phyloP scores from a whole-genome alignment of 768 basidiomycete genomes.

The Termitomyces sp. region DNA sequence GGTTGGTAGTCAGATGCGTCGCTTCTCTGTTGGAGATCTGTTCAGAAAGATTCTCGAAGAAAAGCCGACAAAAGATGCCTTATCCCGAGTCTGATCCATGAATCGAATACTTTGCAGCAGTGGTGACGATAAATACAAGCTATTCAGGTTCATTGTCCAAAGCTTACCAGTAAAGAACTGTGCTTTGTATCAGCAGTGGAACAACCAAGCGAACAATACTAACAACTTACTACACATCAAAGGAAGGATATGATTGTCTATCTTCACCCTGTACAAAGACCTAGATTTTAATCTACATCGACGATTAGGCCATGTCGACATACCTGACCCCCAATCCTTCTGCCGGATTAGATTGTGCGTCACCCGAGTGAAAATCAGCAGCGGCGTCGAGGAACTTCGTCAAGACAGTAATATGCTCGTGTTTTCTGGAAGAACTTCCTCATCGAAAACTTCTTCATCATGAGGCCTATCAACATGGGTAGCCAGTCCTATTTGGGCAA shows the following conservation, averaged over 20 bases:
- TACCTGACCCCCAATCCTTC: constrained; percentile 51
- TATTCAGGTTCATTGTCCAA: not conserved
- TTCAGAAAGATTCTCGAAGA: not conserved
- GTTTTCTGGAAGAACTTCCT: not conserved
- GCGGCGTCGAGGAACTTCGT: constrained; percentile 54
- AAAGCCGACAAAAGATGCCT: constrained; percentile 24
- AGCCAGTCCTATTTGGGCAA: not conserved
- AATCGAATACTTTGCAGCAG: constrained; percentile 53
- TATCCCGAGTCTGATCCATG: constrained; percentile 73
- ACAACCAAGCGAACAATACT: not conserved
- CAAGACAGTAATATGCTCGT: constrained; percentile 31
- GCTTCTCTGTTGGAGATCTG: constrained; percentile 33
- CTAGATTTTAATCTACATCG: not conserved
- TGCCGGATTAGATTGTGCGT: constrained; percentile 40
- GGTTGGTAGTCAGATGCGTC: constrained; percentile 57
- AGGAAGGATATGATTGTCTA: constrained; percentile 62
- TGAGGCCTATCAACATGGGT: constrained; percentile 8
- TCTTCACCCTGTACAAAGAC: constrained; percentile 40
- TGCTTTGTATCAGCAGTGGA: not conserved
- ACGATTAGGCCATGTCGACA: constrained; percentile 1
- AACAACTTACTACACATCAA: constrained; percentile 58
- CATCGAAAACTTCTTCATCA: constrained; percentile 21
- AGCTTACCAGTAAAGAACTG: constrained; percentile 54
- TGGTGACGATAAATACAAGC: not conserved
- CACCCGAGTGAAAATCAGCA: constrained; percentile 47